Conservation (phyloP, 805 yeast species). For the Yarrowia alimentaria region DNA sequence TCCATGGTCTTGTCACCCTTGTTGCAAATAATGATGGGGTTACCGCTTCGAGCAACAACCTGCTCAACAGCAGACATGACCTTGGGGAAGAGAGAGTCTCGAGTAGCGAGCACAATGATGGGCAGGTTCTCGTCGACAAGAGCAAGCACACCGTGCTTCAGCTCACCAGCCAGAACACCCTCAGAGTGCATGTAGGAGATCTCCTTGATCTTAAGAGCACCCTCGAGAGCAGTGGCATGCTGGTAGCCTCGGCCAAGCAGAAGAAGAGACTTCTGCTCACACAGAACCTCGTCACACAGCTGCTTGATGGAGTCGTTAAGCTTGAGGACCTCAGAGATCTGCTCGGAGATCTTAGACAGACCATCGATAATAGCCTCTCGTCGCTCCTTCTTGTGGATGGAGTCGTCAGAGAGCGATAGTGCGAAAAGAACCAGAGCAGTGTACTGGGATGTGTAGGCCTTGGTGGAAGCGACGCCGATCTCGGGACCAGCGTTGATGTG, state of each 20-base stretch:
- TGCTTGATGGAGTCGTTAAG: conserved; percentile 72
- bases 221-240: conserved; percentile 95
- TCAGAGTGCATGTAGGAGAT: conserved; percentile 98
- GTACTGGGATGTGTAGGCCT: conserved; percentile 97
- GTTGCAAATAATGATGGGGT: conserved; percentile 89
- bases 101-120: conserved; percentile 91
- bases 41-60: conserved; percentile 95
- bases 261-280: conserved; percentile 80
- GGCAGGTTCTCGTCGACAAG: conserved; percentile 92
- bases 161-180: conserved; percentile 98
- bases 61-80: conserved; percentile 94
- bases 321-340: conserved; percentile 71
- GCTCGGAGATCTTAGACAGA: conserved; percentile 75
- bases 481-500: conserved; percentile 99
- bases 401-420: conserved; percentile 87
- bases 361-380: conserved; percentile 86
- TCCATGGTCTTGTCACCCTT: conserved; percentile 57
- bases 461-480: conserved; percentile 98
- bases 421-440: conserved; percentile 98
- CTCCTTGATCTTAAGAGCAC: conserved; percentile 97
- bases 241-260: conserved; percentile 97
- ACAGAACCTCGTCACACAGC: conserved; percentile 69
- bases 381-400: conserved; percentile 71
- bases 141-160: conserved; percentile 97
- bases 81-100: conserved; percentile 94